Percentiles rank a stretch among this genome's conserved stretches.
Conservation (phyloP, 768 basidiomycete species). For the Chiua virens region DNA sequence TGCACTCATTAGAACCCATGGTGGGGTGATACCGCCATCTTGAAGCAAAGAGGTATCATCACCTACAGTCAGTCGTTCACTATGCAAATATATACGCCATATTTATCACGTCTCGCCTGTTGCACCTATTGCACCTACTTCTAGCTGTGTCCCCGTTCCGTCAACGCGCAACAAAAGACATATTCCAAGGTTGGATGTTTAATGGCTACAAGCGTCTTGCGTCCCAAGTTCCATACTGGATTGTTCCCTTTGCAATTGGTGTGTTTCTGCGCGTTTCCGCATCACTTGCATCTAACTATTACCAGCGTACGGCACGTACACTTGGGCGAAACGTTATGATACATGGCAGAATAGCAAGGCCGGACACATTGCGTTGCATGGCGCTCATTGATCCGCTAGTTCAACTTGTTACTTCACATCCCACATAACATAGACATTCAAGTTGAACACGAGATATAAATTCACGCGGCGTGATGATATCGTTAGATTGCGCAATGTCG, state of each 20-base stretch:
- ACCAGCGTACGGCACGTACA: conserved; percentile 74
- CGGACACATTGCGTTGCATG: conserved; percentile 61
- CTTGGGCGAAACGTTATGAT: conserved; percentile 74
- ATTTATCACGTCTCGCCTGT: neutral
- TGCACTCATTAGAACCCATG: conserved; percentile 62
- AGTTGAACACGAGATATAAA: neutral
- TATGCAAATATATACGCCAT: neutral
- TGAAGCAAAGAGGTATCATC: conserved; percentile 74
- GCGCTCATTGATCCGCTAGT: conserved; percentile 20
- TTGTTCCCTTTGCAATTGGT: conserved; percentile 78
- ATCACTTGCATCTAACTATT: neutral
- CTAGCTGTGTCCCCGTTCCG: conserved; percentile 83
- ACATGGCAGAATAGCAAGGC: conserved; percentile 76
- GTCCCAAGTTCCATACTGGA: conserved; percentile 74
- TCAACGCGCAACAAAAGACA: conserved; percentile 68
- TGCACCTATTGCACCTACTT: neutral
- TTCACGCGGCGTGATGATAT: neutral
- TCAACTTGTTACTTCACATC: conserved; percentile 10
- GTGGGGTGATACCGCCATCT: conserved; percentile 82
- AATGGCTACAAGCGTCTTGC: conserved; percentile 82
- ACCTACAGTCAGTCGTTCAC: conserved; percentile 68
- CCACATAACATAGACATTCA: conserved; percentile 16
- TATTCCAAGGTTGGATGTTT: conserved; percentile 76
- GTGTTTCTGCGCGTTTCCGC: conserved; percentile 30
- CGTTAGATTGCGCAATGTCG: conserved; percentile 10